Percentiles rank a stretch among this genome's conserved stretches.
Evolutionary conservation across 1,284 basidiomycete species (phyloP).

Genomic region (Lentinula novae-zelandiae): DNA sequence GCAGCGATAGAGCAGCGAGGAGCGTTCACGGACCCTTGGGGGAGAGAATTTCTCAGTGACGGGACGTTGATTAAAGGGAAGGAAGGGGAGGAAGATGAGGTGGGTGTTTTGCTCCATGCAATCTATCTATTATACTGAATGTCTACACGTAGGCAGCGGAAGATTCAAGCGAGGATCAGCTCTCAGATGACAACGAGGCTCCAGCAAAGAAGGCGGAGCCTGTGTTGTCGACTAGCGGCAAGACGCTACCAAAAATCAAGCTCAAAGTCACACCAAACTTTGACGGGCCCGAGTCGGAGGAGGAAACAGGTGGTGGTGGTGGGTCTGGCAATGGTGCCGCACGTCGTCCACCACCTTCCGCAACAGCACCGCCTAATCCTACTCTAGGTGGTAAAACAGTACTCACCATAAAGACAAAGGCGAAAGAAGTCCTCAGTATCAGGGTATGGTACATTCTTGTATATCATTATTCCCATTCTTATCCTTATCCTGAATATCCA

Average conservation of each 20-base stretch:
- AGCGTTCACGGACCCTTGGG: background rate
- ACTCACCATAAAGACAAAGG: background rate
- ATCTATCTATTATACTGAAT: background rate
- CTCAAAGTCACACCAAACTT: conserved; percentile 2
- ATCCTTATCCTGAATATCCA: background rate
- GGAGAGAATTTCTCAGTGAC: background rate
- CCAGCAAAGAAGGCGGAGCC: background rate
- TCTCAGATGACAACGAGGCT: background rate
- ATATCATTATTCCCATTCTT: background rate
- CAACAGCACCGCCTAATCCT: background rate
- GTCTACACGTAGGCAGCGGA: background rate
- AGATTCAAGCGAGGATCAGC: background rate
- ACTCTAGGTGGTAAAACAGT: background rate
- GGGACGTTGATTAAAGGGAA: background rate
- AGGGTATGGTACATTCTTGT: background rate
- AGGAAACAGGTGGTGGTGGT: background rate
- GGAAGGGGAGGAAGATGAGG: background rate
- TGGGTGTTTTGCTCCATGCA: background rate
- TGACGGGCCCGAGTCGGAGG: conserved; percentile 7
- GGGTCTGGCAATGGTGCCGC: background rate
- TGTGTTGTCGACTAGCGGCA: background rate
- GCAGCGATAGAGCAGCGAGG: background rate
- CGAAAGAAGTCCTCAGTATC: conserved; percentile 2
- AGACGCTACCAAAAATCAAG: conserved; percentile 8
- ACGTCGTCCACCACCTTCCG: background rate